Conservation (phyloP, 768 basidiomycete genomes). For the Suillus subaureus region DNA sequence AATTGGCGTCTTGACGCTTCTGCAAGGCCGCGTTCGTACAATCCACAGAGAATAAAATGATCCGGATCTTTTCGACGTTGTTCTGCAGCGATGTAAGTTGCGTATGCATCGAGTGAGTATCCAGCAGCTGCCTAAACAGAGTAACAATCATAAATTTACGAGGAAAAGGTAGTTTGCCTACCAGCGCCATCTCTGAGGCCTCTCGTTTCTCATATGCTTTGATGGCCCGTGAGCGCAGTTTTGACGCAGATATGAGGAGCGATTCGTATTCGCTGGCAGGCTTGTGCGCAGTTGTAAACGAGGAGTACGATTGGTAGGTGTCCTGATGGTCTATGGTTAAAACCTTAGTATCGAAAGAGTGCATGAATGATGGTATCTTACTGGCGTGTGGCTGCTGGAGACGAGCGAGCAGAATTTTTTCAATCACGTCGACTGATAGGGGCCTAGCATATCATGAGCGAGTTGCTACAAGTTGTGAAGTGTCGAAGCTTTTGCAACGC, state of each 20-base stretch:
- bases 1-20: conserved; percentile 67
- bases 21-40: conserved; percentile 77
- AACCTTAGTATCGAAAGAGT: background rate
- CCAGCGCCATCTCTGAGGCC: conserved; percentile 58
- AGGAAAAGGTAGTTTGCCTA: conserved; percentile 31
- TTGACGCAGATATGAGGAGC: conserved; percentile 76
- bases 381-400: conserved; percentile 79
- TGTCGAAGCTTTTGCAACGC: conserved; percentile 7
- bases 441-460: conserved; percentile 34
- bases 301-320: conserved; percentile 84
- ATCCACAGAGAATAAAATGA: conserved; percentile 50
- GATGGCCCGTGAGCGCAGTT: conserved; percentile 59
- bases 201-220: conserved; percentile 69
- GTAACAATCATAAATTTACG: conserved; percentile 18
- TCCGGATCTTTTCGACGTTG: conserved; percentile 62
- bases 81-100: conserved; percentile 64
- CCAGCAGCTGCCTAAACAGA: conserved; percentile 13
- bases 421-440: conserved; percentile 50
- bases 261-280: conserved; percentile 77
- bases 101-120: conserved; percentile 60
- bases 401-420: conserved; percentile 62
- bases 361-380: conserved; percentile 31
- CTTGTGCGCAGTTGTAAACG: conserved; percentile 82
- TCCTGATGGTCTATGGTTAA: conserved; percentile 66
- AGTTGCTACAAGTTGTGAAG: background rate